These are phyloP conservation scores for Penicillium sp. DNA, from an alignment of 2,329 filamentous ascomycete genomes.

Conservation along the genomic window DNA sequence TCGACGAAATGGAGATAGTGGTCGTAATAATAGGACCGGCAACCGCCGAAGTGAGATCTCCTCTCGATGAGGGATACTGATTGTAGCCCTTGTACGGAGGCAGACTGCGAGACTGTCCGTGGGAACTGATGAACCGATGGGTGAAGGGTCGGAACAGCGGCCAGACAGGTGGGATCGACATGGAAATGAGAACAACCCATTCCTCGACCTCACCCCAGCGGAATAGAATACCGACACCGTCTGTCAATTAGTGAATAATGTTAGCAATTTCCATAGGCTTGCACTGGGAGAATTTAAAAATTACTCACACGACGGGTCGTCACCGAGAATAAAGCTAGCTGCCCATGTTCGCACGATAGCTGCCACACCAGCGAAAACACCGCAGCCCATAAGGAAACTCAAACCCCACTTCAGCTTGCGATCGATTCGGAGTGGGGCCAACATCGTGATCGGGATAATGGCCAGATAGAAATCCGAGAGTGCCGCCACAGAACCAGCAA, in stretches of 20 bases:
- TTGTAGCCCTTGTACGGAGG: constrained; percentile 14
- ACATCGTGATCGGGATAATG: constrained; percentile 28
- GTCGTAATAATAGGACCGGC: constrained; percentile 26
- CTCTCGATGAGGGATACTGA: constrained; percentile 16
- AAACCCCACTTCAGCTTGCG: constrained; percentile 32
- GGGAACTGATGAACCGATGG: constrained; percentile 26
- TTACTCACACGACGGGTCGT: constrained; percentile 27
- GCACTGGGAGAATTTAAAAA: too few species aligned
- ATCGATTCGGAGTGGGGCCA: constrained; percentile 30
- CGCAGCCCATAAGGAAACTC: constrained; percentile 32
- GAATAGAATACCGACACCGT: constrained; percentile 29
- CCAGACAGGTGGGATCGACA: constrained; percentile 35
- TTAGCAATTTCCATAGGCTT: constrained; percentile 4
- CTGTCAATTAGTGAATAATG: constrained; percentile 5
- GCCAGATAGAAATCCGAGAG: constrained; percentile 32
- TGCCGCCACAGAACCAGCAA: constrained; percentile 28
- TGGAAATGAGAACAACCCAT: constrained; percentile 34
- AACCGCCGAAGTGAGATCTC: constrained; percentile 17
- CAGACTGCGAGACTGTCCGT: constrained; percentile 7
- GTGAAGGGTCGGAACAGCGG: constrained; percentile 32
- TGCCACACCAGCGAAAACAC: constrained; percentile 29
- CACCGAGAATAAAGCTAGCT: constrained; percentile 26
- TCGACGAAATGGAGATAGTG: constrained; percentile 24
- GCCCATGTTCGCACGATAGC: constrained; percentile 32
- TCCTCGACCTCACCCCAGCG: constrained; percentile 33